Base-by-base conservation (phyloP, 2,329 filamentous ascomycete species). In the Bisporella sp. region DNA sequence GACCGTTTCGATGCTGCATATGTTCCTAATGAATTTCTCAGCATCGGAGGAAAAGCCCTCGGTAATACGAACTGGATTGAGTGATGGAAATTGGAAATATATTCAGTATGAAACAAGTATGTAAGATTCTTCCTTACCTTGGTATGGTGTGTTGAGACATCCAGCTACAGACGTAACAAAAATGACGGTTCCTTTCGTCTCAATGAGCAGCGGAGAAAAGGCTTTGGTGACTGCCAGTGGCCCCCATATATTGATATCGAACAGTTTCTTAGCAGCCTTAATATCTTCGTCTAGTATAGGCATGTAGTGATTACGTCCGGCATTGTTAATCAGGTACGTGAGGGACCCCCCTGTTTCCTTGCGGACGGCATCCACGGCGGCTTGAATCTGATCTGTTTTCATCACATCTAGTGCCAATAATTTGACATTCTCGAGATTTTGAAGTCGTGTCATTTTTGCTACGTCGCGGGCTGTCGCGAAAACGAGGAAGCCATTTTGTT, bases 271-370 rank as follows among this genome's bases (percentile, higher is more conserved):
- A 1, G 64, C 56, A 30, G 56, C 53, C 12, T 54, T 54, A 1
- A 64, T 29, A 6, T 59, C 54, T 8, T 55, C 52, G 50, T 69
- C 66, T 4, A 65, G 51, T 8, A 53, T 6, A n/a, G 53, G 53
- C 12, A 11, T 6, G 63, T 55, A 50, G 44, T 63, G 63, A 32
- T 62, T 61, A n/a, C 58, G 50, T 4, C 66, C 71, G 1, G 70
- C 66, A 56, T 74, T 74, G 57, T 74, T 73, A 50, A 73, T 59
- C 4, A 74, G 66, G 29, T 71, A 62, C 50, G 73, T 67, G 8
- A 74, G 62, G 21, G 54, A 65, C n/a, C 67, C 66, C 12, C 66
- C 66, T 0, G 67, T 66, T 11, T 62, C 58, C 8, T 46, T 47
- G 5, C 58, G 48, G 37, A 74, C 62, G 12, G 60, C 50, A 5